These are phyloP conservation scores for Decorospora gaudefroyi DNA, from an alignment of 2,329 filamentous ascomycete species.

Conservation along the genomic window DNA sequence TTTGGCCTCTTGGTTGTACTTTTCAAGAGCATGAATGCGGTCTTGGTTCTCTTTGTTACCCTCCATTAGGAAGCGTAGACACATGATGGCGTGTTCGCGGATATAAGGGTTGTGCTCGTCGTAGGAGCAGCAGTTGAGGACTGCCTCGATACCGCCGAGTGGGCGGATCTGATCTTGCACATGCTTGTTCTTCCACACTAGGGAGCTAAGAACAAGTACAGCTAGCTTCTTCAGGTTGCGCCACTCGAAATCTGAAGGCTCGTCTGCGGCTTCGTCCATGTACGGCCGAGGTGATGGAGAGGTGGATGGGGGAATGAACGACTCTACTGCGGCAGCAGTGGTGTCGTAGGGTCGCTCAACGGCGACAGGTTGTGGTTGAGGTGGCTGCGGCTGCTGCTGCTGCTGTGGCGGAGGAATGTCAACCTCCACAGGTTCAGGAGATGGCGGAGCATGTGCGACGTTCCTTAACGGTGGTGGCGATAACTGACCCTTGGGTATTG, in stretches of 20 bases:
- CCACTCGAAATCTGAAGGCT: slow-evolving; percentile 70
- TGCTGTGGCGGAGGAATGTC: slow-evolving; percentile 16
- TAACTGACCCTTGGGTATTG: slow-evolving; percentile 69
- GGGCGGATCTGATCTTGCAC: slow-evolving; percentile 88
- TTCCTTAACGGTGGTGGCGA: slow-evolving; percentile 63
- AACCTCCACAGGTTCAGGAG: slow-evolving; percentile 34
- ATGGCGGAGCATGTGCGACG: slow-evolving; percentile 38
- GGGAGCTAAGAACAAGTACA: slow-evolving; percentile 83
- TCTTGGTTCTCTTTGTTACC: slow-evolving; percentile 73
- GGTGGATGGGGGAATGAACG: slow-evolving; percentile 48
- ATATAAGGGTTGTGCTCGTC: slow-evolving; percentile 95
- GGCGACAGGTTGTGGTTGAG: slow-evolving; percentile 45
- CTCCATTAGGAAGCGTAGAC: slow-evolving; percentile 63
- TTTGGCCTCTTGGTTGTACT: slow-evolving; percentile 30
- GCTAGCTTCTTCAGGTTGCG: slow-evolving; percentile 91
- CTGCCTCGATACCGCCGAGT: slow-evolving; percentile 81
- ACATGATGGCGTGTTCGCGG: slow-evolving; percentile 72
- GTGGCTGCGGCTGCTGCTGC: slow-evolving; percentile 32
- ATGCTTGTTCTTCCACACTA: slow-evolving; percentile 82
- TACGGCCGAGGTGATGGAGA: slow-evolving; percentile 50
- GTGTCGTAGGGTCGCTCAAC: slow-evolving; percentile 70
- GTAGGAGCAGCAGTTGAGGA: slow-evolving; percentile 87
- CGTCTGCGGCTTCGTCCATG: slow-evolving; percentile 57
- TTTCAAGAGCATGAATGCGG: slow-evolving; percentile 67
- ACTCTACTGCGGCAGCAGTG: slow-evolving; percentile 51